Conservation (phyloP, 495 filamentous ascomycete genomes). For the Sporormia fimetaria region DNA sequence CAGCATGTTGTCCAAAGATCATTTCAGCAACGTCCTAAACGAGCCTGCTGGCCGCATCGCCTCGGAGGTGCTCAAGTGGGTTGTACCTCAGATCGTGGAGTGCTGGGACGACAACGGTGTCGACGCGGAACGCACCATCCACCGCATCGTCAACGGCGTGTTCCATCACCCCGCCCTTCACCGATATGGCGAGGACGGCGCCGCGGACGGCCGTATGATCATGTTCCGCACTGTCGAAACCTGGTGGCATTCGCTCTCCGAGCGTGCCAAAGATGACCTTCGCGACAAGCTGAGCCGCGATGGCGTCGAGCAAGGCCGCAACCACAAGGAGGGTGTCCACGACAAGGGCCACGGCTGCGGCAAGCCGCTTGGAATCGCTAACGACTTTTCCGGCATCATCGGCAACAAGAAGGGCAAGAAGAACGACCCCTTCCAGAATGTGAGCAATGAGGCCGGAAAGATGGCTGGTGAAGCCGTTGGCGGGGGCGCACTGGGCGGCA, state of each 20-base stretch:
- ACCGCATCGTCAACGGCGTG: conserved; percentile 65
- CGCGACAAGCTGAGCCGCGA: conserved; percentile 61
- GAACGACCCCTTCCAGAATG: conserved; percentile 22
- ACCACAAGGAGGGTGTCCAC: conserved; percentile 75
- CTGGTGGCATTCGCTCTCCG: conserved; percentile 64
- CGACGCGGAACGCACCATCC: conserved; percentile 55
- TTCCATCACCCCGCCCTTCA: conserved; percentile 80
- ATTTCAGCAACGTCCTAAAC: conserved; percentile 70
- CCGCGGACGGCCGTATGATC: conserved; percentile 53
- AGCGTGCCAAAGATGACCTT: conserved; percentile 49
- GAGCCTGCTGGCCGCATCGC: conserved; percentile 78
- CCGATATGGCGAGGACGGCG: conserved; percentile 58
- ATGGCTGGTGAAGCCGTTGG: conserved; percentile 32
- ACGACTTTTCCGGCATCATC: conserved; percentile 21
- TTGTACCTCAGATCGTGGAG: conserved; percentile 73
- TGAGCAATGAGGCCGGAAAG: conserved; percentile 26
- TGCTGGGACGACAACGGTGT: conserved; percentile 68
- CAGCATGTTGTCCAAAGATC: conserved; percentile 93
- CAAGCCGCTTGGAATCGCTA: conserved; percentile 52
- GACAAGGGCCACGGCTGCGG: conserved; percentile 81
- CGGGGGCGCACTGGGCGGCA: conserved; percentile 34
- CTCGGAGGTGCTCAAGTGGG: conserved; percentile 63
- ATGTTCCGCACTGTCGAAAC: conserved; percentile 69
- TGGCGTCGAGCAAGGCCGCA: conserved; percentile 61
- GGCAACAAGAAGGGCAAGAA: conserved; percentile 24